Evolutionary conservation across 805 yeast genomes (phyloP), one percentile per base, ranked within the genome.

Genomic region (Komagataella mondaviorum): DNA sequence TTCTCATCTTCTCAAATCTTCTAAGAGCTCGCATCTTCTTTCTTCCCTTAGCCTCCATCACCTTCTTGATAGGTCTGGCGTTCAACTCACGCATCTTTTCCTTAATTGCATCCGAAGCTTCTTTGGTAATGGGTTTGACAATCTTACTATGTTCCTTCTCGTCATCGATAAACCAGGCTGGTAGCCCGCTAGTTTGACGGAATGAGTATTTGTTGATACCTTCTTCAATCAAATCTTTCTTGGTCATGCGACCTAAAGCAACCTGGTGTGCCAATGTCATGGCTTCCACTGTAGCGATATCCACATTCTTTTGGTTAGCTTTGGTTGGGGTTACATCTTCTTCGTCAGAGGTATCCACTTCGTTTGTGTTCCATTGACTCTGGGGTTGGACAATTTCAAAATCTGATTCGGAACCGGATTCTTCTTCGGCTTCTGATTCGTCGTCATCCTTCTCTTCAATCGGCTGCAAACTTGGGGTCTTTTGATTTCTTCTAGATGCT

Each of bases 11-110:
- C 64, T 90, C 97, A 56, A 91, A 70, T 63, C 96, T 80, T 63
- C 83, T 80, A 59, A 85, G 74, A 3, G 97, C 95, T 68, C 96
- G 82, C 87, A 86, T 76, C 77, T 86, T 86, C 83, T 91, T 91
- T 69, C 99, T 83, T 22, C 96, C 97, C 65, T 88, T 83, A 4
- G 99, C 99, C 69, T 93, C 99, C 58, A 87, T 78, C n/a, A 93
- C 97, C 78, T 93, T 93, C 80, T 93, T 93, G 63, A 93, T 91
- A 8, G 99, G 99, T 66, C 99, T 81, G 8, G 99, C 97, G 67
- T 93, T 93, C 65, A 93, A 70, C 55, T 90, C 85, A 62, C 73
- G 80, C 73, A 80, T 68, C 63, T 85, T 85, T 58, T 83, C 90
- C 60, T 81, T 83, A 53, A 86, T 71, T 0, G 91, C 93, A 53